Percentiles rank a stretch among this genome's conserved stretches.
These are phyloP conservation scores for Ustilago esculenta DNA, from an alignment of 1,284 basidiomycete species.

Conservation along the genomic window DNA sequence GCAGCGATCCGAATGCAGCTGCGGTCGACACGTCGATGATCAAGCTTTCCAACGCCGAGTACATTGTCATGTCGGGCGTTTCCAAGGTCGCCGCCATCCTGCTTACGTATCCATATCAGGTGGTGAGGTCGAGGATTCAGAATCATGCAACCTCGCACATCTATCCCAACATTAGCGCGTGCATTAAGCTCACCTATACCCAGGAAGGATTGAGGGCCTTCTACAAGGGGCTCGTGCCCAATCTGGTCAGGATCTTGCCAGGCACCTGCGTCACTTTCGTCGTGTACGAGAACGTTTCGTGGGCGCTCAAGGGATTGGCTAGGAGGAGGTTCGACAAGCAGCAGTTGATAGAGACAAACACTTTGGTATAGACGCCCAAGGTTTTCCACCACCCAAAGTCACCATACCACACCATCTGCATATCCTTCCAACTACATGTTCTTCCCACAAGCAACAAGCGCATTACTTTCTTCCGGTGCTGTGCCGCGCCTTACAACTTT, in stretches of 20 bases:
- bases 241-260: slow-evolving; percentile 92
- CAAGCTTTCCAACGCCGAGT: slow-evolving; percentile 77
- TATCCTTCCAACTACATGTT: too few relatives aligned
- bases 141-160: slow-evolving; percentile 68
- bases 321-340: slow-evolving; percentile 18
- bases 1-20: not conserved
- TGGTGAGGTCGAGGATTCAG: slow-evolving; percentile 92
- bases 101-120: slow-evolving; percentile 96
- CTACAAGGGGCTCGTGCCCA: slow-evolving; percentile 95
- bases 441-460: too few relatives aligned
- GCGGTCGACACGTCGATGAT: slow-evolving; percentile 26
- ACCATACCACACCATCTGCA: too few relatives aligned
- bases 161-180: slow-evolving; percentile 83
- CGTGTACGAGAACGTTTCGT: slow-evolving; percentile 84
- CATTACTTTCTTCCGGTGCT: too few relatives aligned
- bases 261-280: slow-evolving; percentile 98
- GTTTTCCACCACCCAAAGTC: too few relatives aligned
- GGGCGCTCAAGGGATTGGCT: slow-evolving; percentile 51
- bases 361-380: slow-evolving; percentile 4
- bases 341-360: slow-evolving; percentile 9
- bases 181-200: slow-evolving; percentile 80
- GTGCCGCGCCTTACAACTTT: slow-evolving; percentile 14
- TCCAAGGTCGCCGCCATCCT: slow-evolving; percentile 88
- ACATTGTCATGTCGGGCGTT: slow-evolving; percentile 89
- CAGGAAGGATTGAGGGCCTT: slow-evolving; percentile 86